These are phyloP conservation scores for Stygiomarasmius scandens DNA, from an alignment of 1,284 basidiomycete species.

Conservation along the genomic window DNA sequence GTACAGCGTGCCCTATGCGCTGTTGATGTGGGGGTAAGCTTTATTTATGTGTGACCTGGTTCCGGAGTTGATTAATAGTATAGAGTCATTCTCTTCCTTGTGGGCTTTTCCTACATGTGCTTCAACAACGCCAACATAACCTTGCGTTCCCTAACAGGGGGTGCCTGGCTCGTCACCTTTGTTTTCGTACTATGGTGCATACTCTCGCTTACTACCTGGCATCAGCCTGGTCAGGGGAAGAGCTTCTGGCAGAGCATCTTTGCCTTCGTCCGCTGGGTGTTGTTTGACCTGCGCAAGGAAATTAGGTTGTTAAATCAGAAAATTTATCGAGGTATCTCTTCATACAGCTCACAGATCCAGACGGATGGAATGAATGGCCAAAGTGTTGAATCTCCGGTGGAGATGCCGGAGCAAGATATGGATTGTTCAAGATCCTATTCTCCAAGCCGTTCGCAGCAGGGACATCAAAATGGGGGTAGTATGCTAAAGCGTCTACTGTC, in stretches of 20 bases:
- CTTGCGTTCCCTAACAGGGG: background rate
- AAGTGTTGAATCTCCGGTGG: background rate
- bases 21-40: constrained; percentile 52
- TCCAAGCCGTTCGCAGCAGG: background rate
- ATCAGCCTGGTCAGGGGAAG: background rate
- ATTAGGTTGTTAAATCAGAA: background rate
- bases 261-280: background rate
- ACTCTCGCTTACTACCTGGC: background rate
- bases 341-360: background rate
- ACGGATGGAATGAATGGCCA: background rate
- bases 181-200: constrained; percentile 27
- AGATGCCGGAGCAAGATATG: background rate
- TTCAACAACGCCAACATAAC: background rate
- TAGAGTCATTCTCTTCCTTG: constrained; percentile 10
- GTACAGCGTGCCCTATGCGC: constrained; percentile 48
- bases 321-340: background rate
- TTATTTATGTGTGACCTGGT: background rate
- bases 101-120: constrained; percentile 9
- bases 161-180: constrained; percentile 8
- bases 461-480: too few species aligned
- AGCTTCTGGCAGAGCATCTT: constrained; percentile 6
- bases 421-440: background rate
- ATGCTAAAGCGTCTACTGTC: background rate
- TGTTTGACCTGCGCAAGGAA: background rate
- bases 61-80: background rate